phyloP scores from a whole-genome alignment of 2,329 filamentous ascomycete species.

The Hymenoscyphus fructigenus region DNA sequence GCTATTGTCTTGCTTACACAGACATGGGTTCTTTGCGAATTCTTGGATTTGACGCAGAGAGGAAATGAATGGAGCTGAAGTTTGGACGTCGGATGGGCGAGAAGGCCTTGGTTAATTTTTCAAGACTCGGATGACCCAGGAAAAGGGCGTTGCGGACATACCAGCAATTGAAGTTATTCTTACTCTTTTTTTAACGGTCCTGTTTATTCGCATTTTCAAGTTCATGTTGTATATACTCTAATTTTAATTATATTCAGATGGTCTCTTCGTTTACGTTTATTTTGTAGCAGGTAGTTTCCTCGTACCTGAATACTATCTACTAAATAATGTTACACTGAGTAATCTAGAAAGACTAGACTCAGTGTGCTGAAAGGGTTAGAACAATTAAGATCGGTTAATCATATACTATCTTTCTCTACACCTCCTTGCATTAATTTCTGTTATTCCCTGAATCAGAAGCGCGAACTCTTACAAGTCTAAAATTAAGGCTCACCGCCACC shows the following conservation, averaged over 20 bases:
- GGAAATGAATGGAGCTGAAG: conserved; percentile 24
- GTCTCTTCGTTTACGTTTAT: no score
- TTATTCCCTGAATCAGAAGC: not conserved
- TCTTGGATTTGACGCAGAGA: conserved; percentile 42
- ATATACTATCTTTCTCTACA: not conserved
- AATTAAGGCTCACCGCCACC: not conserved
- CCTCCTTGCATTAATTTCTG: not conserved
- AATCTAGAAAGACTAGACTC: no score
- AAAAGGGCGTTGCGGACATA: conserved; percentile 1
- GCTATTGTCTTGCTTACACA: conserved; percentile 72
- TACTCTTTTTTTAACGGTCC: not conserved
- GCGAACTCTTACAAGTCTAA: not conserved
- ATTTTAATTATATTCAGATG: not conserved
- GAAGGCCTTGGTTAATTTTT: not conserved
- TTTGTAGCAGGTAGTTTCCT: no score
- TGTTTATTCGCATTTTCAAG: not conserved
- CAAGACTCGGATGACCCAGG: not conserved
- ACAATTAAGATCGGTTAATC: not conserved
- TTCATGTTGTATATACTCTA: not conserved
- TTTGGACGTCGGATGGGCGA: not conserved
- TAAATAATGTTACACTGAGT: no score
- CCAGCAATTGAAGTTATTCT: conserved; percentile 5
- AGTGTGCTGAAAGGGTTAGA: no score
- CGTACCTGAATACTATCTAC: no score
- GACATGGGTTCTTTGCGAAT: conserved; percentile 66